Evolutionary conservation across 495 filamentous ascomycete species (phyloP).

Genomic region (Xylaria intraflava): DNA sequence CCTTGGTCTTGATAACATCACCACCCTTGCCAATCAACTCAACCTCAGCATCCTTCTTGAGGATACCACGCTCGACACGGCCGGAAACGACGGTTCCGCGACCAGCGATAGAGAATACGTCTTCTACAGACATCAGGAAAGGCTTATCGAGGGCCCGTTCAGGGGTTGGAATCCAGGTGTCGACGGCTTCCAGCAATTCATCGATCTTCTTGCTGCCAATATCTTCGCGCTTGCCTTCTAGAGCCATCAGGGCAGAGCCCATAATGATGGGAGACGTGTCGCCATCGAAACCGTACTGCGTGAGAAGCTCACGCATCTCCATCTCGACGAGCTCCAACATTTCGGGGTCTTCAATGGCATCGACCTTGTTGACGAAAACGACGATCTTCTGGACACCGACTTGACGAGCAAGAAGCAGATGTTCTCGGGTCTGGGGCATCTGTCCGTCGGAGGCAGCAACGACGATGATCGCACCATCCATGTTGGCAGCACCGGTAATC

Average conservation of each 20-base stretch:
- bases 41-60: slow-evolving; percentile 89
- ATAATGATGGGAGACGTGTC: slow-evolving; percentile 95
- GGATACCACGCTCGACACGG: slow-evolving; percentile 88
- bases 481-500: slow-evolving; percentile 95
- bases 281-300: slow-evolving; percentile 90
- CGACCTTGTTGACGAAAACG: slow-evolving; percentile 99
- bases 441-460: slow-evolving; percentile 98
- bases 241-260: slow-evolving; percentile 90
- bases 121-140: slow-evolving; percentile 97
- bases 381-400: slow-evolving; percentile 97
- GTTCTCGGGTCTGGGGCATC: slow-evolving; percentile 99
- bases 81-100: slow-evolving; percentile 96
- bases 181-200: slow-evolving; percentile 80
- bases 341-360: slow-evolving; percentile 90
- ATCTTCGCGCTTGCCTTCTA: slow-evolving; percentile 81
- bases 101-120: slow-evolving; percentile 95
- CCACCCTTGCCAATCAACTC: slow-evolving; percentile 82
- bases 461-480: slow-evolving; percentile 98
- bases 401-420: slow-evolving; percentile 94
- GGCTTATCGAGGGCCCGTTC: slow-evolving; percentile 89
- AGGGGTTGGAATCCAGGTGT: slow-evolving; percentile 94
- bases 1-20: slow-evolving; percentile 87
- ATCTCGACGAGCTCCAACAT: slow-evolving; percentile 99
- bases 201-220: slow-evolving; percentile 83
- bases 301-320: slow-evolving; percentile 97